Evolutionary conservation across 1,284 basidiomycete species (phyloP), one percentile per base, ranked within the genome.

Genomic region (Austroboletus novae-zelandiae): DNA sequence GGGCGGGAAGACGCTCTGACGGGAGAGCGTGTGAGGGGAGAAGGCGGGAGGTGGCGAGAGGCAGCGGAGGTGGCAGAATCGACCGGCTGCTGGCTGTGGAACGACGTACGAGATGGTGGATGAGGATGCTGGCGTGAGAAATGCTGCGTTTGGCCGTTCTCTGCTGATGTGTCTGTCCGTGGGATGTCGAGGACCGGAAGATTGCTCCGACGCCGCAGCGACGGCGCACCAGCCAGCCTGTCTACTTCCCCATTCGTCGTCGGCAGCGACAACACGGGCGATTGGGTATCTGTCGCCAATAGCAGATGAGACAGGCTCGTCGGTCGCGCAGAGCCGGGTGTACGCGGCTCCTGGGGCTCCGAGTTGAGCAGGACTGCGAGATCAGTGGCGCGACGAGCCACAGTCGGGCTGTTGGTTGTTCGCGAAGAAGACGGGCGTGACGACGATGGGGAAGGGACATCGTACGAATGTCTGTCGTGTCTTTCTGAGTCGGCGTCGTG

Each of bases 301-400:
- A 83, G 69, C 42, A 82, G 71, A 63, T 81, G 79, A 5, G 79
- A 76, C 52, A 83, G 68, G 34, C 75, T 73, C 15, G 72, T 75
- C 42, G 69, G 71, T 56, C 66, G 71, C 60, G 58, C 66, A 54
- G 66, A 74, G 53, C 72, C 61, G 52, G 73, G 68, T 55, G 74
- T 67, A 20, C 67, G 66, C 54, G 66, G 74, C 42, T 74, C 71
- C 50, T 71, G 70, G 27, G 74, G 68, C 57, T 80, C 77, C 52
- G 77, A 75, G 71, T 88, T 88, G 65, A 88, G 79, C 32, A 89
- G 74, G 47, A 84, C 79, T 36, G 84, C 77, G 14, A 89, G 75
- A 70, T 85, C 81, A 37, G 86, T 89, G 6, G 84, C 83, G 34
- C 85, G 74, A 50, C 84, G 74, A 39, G 72, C 62, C 23, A 80